These are phyloP conservation scores for Lentithecium fluviatile DNA, from an alignment of 495 filamentous ascomycete genomes.

Conservation along the genomic window DNA sequence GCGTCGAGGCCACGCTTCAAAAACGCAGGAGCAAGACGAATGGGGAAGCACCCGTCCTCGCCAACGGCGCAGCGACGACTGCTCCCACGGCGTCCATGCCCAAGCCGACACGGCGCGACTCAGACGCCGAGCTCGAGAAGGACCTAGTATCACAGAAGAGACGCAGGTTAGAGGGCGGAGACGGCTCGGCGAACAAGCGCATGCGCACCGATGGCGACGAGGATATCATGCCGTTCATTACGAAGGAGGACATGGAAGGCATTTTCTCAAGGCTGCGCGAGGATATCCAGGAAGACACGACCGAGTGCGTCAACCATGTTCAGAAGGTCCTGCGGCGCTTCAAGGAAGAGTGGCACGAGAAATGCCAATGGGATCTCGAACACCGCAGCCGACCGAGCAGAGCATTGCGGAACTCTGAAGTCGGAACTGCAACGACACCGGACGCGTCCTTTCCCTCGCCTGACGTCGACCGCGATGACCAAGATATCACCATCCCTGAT, in stretches of 20 bases:
- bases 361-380: slow-evolving; percentile 36
- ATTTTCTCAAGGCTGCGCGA: slow-evolving; percentile 22
- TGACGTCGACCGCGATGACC: slow-evolving; percentile 1
- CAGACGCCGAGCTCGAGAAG: no score
- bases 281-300: slow-evolving; percentile 34
- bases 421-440: background rate
- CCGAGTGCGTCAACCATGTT: slow-evolving; percentile 36
- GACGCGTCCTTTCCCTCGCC: slow-evolving; percentile 20
- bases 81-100: no score
- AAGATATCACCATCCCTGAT: slow-evolving; percentile 5
- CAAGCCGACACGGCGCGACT: no score
- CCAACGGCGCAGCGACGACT: no score
- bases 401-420: slow-evolving; percentile 3
- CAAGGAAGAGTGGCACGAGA: slow-evolving; percentile 38
- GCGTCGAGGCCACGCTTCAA: no score
- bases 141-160: no score
- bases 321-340: slow-evolving; percentile 33
- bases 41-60: no score
- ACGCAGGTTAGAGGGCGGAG: background rate
- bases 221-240: slow-evolving; percentile 20
- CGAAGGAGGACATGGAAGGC: slow-evolving; percentile 26
- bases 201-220: slow-evolving; percentile 17
- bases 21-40: no score
- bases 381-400: slow-evolving; percentile 7
- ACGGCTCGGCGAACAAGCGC: slow-evolving; percentile 4